A percentile compares a stretch with the other conserved stretches of the same genome.
Evolutionary conservation across 768 basidiomycete species (phyloP).

Genomic region (Collybia mongolica): DNA sequence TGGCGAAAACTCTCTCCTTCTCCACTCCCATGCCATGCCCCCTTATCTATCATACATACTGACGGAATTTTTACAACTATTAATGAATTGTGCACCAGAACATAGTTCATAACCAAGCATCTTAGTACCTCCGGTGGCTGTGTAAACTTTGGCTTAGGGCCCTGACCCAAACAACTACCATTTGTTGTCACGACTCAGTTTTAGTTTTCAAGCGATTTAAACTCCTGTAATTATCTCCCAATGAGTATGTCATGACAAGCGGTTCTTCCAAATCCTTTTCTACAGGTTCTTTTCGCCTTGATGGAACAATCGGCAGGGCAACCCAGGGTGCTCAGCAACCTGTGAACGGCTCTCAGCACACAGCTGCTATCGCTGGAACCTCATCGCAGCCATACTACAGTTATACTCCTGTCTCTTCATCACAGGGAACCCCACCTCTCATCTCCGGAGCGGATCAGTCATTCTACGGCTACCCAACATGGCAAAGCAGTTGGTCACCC

Average conservation of each 20-base stretch:
- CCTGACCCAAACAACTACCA: too few species aligned
- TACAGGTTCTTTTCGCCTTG: neutral
- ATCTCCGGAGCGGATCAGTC: neutral
- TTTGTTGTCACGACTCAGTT: too few species aligned
- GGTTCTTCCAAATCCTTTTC: neutral
- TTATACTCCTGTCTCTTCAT: neutral
- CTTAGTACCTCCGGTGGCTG: too few species aligned
- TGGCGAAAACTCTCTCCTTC: too few species aligned
- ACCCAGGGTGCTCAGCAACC: neutral
- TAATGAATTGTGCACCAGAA: too few species aligned
- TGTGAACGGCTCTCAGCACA: neutral
- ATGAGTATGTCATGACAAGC: conserved; percentile 2
- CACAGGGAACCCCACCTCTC: neutral
- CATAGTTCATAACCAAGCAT: too few species aligned
- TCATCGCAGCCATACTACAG: conserved; percentile 1
- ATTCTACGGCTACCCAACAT: conserved; percentile 12
- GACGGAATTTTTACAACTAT: too few species aligned
- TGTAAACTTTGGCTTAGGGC: too few species aligned
- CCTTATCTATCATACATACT: too few species aligned
- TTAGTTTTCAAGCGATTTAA: too few species aligned
- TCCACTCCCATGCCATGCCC: too few species aligned
- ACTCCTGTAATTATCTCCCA: too few species aligned
- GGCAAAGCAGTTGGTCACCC: conserved; percentile 8
- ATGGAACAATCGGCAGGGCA: neutral
- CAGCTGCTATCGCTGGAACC: neutral